Conservation (phyloP, 106 monocot species). For the Alisma plantagoaquatica region DNA sequence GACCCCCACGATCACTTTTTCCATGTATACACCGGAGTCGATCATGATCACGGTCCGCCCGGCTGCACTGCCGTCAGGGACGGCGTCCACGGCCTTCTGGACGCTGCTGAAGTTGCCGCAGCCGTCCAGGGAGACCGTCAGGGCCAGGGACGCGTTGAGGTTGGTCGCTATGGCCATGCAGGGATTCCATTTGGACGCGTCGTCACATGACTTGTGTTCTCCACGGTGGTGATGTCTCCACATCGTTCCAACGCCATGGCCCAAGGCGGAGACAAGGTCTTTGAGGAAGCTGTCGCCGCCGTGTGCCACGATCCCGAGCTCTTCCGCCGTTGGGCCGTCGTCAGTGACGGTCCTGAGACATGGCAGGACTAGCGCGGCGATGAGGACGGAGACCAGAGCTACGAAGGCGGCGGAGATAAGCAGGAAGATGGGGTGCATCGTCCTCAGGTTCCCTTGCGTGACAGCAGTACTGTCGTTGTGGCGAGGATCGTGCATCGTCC, state of each 20-base stretch:
- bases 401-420: conserved; percentile 29
- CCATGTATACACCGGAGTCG: conserved; percentile 59
- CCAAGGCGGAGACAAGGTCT: conserved; percentile 13
- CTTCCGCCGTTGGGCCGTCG: background rate
- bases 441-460: too few relatives aligned
- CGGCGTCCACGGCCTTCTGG: conserved; percentile 59
- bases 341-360: background rate
- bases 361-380: conserved; percentile 10
- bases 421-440: too few relatives aligned
- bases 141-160: conserved; percentile 27
- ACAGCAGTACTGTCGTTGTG: background rate
- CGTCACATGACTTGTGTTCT: conserved; percentile 3
- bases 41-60: conserved; percentile 40
- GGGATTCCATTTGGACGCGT: conserved; percentile 28
- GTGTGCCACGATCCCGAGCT: background rate
- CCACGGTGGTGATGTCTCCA: conserved; percentile 13
- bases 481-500: too few relatives aligned
- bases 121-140: conserved; percentile 49
- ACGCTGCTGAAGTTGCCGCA: conserved; percentile 64
- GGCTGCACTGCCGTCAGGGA: conserved; percentile 36
- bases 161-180: conserved; percentile 11
- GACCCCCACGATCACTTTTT: conserved; percentile 42
- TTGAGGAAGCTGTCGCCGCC: conserved; percentile 1
- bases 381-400: conserved; percentile 34
- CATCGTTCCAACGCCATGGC: background rate